These are phyloP conservation scores for Luzula sylvatica DNA, from an alignment of 176 grass and related monocot species.

Conservation along the genomic window DNA sequence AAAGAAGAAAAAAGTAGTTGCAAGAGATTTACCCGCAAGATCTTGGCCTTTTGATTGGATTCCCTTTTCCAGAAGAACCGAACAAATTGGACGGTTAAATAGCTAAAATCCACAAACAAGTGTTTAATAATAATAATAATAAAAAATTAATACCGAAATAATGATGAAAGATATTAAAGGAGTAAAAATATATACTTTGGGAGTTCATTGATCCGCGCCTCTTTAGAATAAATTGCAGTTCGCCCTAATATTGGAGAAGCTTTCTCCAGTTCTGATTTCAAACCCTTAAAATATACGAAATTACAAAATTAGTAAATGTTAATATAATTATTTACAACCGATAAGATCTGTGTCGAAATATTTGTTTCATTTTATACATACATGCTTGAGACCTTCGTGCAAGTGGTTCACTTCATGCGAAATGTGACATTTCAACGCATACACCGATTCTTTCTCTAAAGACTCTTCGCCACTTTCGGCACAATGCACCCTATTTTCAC, in stretches of 20 bases:
- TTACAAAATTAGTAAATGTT: neutral
- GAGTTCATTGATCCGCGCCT: constrained; percentile 68
- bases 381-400: constrained; percentile 91
- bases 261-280: constrained; percentile 96
- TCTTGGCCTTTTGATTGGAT: constrained; percentile 98
- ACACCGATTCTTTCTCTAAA: constrained; percentile 70
- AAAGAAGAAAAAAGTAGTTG: constrained; percentile 8
- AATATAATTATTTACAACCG: no score
- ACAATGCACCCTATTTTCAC: constrained; percentile 63
- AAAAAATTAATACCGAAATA: neutral
- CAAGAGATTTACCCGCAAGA: constrained; percentile 63
- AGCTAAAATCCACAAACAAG: constrained; percentile 37
- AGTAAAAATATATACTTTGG: constrained; percentile 42
- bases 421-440: constrained; percentile 97
- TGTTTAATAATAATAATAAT: neutral
- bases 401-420: constrained; percentile 99
- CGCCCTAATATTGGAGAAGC: constrained; percentile 62
- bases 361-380: constrained; percentile 18
- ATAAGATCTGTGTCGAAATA: no score
- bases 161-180: neutral
- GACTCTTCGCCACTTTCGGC: constrained; percentile 94
- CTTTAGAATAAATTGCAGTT: constrained; percentile 70
- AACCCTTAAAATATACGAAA: constrained; percentile 43
- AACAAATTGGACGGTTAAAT: constrained; percentile 88
- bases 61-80: constrained; percentile 99